phyloP scores from a whole-genome alignment of 768 basidiomycete species.

The Agrocybe pediades region DNA sequence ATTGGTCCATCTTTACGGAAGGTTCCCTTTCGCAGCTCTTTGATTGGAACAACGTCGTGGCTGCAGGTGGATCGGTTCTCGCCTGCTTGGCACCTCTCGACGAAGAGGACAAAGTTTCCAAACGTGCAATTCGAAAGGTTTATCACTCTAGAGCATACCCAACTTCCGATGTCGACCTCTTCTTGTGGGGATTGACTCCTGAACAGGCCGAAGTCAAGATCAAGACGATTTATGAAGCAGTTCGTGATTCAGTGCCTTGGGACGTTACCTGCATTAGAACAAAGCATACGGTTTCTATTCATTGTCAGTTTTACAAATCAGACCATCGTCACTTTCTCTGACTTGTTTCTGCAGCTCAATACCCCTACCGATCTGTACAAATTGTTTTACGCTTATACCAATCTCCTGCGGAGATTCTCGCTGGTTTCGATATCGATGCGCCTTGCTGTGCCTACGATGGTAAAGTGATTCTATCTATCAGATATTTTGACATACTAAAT shows the following conservation, averaged over 20 bases:
- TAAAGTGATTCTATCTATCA: conserved; percentile 1
- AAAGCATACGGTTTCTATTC: conserved; percentile 66
- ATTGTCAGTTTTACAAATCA: conserved; percentile 40
- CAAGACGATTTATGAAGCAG: conserved; percentile 58
- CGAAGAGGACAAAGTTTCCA: conserved; percentile 48
- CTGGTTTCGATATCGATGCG: conserved; percentile 69
- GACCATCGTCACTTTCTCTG: neutral
- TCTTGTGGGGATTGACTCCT: conserved; percentile 58
- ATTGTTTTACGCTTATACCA: conserved; percentile 65
- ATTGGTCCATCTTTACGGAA: conserved; percentile 66
- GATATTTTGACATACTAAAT: neutral
- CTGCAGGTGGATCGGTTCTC: conserved; percentile 61
- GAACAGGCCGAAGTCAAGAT: conserved; percentile 68
- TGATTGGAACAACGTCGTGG: conserved; percentile 67
- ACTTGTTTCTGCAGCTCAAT: conserved; percentile 45
- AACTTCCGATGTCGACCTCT: conserved; percentile 64
- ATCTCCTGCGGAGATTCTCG: conserved; percentile 65
- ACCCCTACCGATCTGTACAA: conserved; percentile 67
- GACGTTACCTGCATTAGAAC: conserved; percentile 68
- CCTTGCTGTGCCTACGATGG: conserved; percentile 56
- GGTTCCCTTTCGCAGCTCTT: conserved; percentile 58
- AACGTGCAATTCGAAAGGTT: conserved; percentile 57
- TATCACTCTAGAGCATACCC: conserved; percentile 59
- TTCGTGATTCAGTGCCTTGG: conserved; percentile 68
- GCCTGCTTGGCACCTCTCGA: conserved; percentile 57